phyloP scores from a whole-genome alignment of 257 asterid genomes.

The Scutellaria minor region DNA sequence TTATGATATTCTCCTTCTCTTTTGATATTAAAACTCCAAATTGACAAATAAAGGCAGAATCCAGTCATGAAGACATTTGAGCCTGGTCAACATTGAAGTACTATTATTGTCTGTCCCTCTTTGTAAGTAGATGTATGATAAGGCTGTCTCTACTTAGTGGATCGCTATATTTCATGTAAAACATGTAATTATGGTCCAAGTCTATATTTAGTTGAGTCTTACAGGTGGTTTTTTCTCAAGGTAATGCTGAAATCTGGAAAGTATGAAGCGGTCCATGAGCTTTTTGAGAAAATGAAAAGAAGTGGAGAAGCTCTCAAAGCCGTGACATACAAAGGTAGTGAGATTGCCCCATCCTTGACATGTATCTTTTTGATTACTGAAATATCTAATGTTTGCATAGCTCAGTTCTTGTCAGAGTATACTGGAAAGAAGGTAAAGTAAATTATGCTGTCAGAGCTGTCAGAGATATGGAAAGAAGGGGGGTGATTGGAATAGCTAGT shows the following conservation, averaged over 20 bases:
- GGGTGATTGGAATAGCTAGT: constrained; percentile 73
- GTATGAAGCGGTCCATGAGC: constrained; percentile 69
- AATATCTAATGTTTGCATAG: constrained; percentile 34
- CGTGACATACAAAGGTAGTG: constrained; percentile 83
- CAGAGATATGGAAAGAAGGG: constrained; percentile 91
- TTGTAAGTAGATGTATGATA: constrained; percentile 2
- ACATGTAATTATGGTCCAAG: constrained; percentile 31
- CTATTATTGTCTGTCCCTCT: too few relatives aligned
- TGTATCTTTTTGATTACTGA: constrained; percentile 28
- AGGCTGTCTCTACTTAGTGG: constrained; percentile 3
- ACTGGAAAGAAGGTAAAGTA: constrained; percentile 87
- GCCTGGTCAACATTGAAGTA: too few relatives aligned
- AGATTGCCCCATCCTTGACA: constrained; percentile 18
- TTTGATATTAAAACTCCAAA: constrained; percentile 13
- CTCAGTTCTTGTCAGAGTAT: constrained; percentile 86
- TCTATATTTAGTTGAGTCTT: constrained; percentile 36
- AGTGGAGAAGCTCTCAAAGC: constrained; percentile 81
- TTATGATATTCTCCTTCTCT: constrained; percentile 6
- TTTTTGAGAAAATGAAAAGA: constrained; percentile 79
- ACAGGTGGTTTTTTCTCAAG: constrained; percentile 55
- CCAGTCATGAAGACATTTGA: neutral
- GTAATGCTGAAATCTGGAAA: constrained; percentile 92
- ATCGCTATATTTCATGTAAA: constrained; percentile 5
- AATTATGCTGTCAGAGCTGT: constrained; percentile 82
- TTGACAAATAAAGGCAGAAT: constrained; percentile 18